phyloP scores from a whole-genome alignment of 345 rosid species.

The Carallia pectinifolia region DNA sequence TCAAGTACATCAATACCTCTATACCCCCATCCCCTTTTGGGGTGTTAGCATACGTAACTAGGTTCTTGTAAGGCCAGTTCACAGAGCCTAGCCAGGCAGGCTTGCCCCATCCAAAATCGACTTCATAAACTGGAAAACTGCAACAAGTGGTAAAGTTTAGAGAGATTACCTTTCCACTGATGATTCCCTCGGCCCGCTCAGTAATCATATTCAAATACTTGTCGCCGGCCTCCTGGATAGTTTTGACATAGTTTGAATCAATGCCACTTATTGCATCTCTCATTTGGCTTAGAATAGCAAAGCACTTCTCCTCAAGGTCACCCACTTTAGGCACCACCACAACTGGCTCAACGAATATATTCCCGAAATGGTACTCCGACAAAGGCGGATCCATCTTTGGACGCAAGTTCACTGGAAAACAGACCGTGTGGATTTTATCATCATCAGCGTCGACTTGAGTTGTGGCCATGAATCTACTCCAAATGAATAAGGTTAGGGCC shows the following conservation, averaged over 20 bases:
- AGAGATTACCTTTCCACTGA: background rate
- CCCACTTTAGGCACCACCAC: background rate
- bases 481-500: background rate
- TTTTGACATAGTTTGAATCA: background rate
- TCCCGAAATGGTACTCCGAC: background rate
- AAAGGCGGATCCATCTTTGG: slow-evolving; percentile 27
- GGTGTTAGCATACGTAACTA: background rate
- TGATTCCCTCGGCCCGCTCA: background rate
- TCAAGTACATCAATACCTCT: slow-evolving; percentile 16
- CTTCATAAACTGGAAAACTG: slow-evolving; percentile 7
- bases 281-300: too few relatives aligned
- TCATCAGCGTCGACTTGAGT: background rate
- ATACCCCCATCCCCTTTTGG: slow-evolving; percentile 8
- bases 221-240: background rate
- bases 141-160: slow-evolving; percentile 6
- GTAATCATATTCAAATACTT: background rate
- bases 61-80: background rate
- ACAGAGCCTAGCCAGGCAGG: slow-evolving; percentile 12
- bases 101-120: slow-evolving; percentile 22
- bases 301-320: too few relatives aligned
- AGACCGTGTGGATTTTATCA: background rate
- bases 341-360: background rate
- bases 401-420: slow-evolving; percentile 25
- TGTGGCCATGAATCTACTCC: slow-evolving; percentile 21
- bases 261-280: too few relatives aligned